Percentiles rank a stretch among this genome's conserved stretches.
Evolutionary conservation across 768 basidiomycete species (phyloP).

Genomic region (Hypsizygus marmoreus): DNA sequence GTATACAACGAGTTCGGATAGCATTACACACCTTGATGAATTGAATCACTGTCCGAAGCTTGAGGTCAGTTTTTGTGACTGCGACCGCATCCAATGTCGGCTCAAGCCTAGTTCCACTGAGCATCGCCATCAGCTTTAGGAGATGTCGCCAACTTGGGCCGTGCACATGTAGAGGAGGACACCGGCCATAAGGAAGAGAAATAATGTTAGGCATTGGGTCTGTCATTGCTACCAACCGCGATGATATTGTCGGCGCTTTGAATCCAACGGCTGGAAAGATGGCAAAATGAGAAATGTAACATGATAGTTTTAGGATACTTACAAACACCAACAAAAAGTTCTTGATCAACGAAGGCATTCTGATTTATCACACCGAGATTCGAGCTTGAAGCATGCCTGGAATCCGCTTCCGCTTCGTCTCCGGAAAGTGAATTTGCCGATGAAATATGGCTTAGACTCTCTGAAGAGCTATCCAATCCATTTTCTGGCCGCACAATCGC

Average conservation of each 20-base stretch:
- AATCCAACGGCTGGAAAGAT: slow-evolving; percentile 65
- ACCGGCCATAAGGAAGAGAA: slow-evolving; percentile 69
- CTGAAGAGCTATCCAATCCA: no score
- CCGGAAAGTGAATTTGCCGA: slow-evolving; percentile 8
- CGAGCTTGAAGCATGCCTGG: no score
- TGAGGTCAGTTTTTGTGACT: slow-evolving; percentile 53
- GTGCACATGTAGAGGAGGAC: slow-evolving; percentile 69
- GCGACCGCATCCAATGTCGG: slow-evolving; percentile 70
- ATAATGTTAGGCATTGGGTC: slow-evolving; percentile 70
- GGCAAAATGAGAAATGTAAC: slow-evolving; percentile 1
- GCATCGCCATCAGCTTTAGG: slow-evolving; percentile 71
- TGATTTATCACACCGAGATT: slow-evolving; percentile 29
- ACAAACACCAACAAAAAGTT: slow-evolving; percentile 65
- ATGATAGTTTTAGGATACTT: slow-evolving; percentile 32
- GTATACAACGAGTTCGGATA: not conserved
- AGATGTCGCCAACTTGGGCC: slow-evolving; percentile 75
- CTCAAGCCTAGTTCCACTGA: slow-evolving; percentile 71
- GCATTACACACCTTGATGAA: slow-evolving; percentile 64
- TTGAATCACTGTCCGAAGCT: slow-evolving; percentile 74
- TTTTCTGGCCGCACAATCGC: no score
- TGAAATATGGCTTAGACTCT: no score
- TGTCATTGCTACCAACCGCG: slow-evolving; percentile 46
- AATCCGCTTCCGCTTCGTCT: no score
- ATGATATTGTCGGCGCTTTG: slow-evolving; percentile 53
- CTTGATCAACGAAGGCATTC: slow-evolving; percentile 58